Evolutionary conservation across 805 yeast species (phyloP), one percentile per base, ranked within the genome.

Genomic region (Candida fluviatilis): DNA sequence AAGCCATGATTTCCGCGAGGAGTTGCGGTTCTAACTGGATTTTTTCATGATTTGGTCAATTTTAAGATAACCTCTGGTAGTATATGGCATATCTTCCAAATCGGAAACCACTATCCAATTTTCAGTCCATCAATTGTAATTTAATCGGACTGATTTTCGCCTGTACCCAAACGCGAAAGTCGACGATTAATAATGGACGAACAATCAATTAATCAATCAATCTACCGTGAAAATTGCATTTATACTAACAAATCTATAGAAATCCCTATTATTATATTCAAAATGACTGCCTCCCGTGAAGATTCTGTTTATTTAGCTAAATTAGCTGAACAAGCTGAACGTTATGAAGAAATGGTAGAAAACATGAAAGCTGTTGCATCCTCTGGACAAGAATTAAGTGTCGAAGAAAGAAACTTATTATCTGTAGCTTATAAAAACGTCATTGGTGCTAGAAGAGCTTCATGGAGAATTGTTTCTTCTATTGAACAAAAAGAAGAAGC

Each of bases 261-360:
- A 30, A 8, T 16, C 10, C 5, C 13, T 19, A 35, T 16, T 12
- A 18, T 18, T 18, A 18, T 16, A 23, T 6, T 35, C 14, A 51
- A 54, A 59, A 81, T 82, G 89, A 76, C 90, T 56, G 74, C 78
- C 66, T 77, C 91, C 60, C 95, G 97, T 77, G 98, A 93, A 82
- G 95, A 93, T 73, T 87, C 95, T 60, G 96, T 93, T 57, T 91
- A 90, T 72, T 81, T 93, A 62, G 98, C 98, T 68, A 91, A 93
- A 66, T 82, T 93, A 65, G 96, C 97, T 60, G 98, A 91, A 73
- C 97, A 91, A 76, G 97, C 98, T 60, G 99, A 93, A 75, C 95
- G 98, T 73, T 93, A 90, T 67, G 98, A 93, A 75, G 98, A 91
- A 75, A 89, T 87, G 97, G 98, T 91, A 56, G 96, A 88, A 68